Conservation (phyloP, 129 eudicot genomes). For the Chrysanthemum lavandulifolium region DNA sequence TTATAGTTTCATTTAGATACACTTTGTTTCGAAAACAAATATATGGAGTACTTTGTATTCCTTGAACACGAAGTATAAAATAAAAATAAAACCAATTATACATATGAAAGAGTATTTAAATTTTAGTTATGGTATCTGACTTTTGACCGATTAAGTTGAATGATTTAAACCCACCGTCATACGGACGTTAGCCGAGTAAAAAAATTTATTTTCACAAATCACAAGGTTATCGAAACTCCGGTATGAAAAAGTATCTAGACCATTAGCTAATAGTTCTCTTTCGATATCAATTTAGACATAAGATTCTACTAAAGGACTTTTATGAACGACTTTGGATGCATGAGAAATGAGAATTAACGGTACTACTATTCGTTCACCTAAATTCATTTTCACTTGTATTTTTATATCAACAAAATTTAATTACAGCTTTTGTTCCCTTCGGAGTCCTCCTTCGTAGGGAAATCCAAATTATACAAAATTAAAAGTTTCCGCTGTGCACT, state of each 20-base stretch:
- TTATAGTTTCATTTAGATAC: neutral
- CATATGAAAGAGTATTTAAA: too few relatives aligned
- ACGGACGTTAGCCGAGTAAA: too few relatives aligned
- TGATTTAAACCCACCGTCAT: too few relatives aligned
- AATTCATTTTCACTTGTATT: constrained; percentile 15
- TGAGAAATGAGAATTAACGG: neutral
- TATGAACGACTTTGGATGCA: constrained; percentile 2
- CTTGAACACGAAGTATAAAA: neutral
- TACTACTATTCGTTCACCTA: neutral
- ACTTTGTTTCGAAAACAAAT: neutral
- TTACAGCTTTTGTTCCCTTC: constrained; percentile 25
- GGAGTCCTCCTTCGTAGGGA: neutral
- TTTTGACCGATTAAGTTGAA: too few relatives aligned
- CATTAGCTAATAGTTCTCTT: too few relatives aligned
- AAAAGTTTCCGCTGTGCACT: constrained; percentile 4
- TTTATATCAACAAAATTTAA: constrained; percentile 31
- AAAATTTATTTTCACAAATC: too few relatives aligned
- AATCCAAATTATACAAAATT: constrained; percentile 18
- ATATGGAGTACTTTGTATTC: neutral
- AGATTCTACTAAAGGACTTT: neutral
- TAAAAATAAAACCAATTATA: neutral
- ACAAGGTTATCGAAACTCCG: too few relatives aligned
- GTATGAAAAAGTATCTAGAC: too few relatives aligned
- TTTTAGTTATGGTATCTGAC: too few relatives aligned
- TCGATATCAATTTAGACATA: too few relatives aligned